Evolutionary conservation across 148 eudicot genomes (phyloP).

Genomic region (Limonium bicolor): DNA sequence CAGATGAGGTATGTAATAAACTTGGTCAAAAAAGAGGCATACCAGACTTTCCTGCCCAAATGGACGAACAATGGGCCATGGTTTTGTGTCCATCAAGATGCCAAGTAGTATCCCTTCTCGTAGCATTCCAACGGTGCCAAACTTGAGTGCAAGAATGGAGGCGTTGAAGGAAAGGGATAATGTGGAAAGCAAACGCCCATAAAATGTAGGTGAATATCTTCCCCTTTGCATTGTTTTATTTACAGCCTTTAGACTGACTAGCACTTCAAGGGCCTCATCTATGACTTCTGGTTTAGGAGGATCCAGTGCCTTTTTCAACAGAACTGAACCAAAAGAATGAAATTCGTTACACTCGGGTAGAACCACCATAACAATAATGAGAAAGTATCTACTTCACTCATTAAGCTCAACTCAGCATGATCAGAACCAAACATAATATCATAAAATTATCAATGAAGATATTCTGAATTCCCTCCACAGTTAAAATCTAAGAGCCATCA

Average conservation of each 20-base stretch:
- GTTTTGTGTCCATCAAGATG: constrained; percentile 74
- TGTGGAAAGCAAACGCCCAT: constrained; percentile 64
- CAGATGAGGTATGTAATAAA: neutral
- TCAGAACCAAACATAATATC: too few relatives aligned
- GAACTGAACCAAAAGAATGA: constrained; percentile 19
- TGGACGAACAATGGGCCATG: constrained; percentile 75
- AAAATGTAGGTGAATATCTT: constrained; percentile 85
- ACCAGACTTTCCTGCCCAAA: constrained; percentile 72
- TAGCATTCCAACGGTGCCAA: constrained; percentile 62
- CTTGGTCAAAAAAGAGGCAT: neutral
- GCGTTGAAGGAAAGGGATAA: constrained; percentile 85
- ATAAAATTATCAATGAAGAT: too few relatives aligned
- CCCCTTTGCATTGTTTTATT: constrained; percentile 50
- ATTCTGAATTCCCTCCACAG: too few relatives aligned
- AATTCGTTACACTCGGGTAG: neutral
- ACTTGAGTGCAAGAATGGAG: constrained; percentile 64
- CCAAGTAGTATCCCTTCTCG: constrained; percentile 91
- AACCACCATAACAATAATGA: too few relatives aligned
- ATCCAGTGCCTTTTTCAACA: constrained; percentile 80
- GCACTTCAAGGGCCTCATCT: constrained; percentile 61
- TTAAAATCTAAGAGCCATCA: too few relatives aligned
- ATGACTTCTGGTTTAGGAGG: constrained; percentile 56
- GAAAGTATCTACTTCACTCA: neutral
- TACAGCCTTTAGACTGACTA: constrained; percentile 44
- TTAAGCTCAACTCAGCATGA: too few relatives aligned